A percentile compares a stretch with the other conserved stretches of the same genome.
These are phyloP conservation scores for Xylaria longipes DNA, from an alignment of 495 filamentous ascomycete genomes.

Conservation along the genomic window DNA sequence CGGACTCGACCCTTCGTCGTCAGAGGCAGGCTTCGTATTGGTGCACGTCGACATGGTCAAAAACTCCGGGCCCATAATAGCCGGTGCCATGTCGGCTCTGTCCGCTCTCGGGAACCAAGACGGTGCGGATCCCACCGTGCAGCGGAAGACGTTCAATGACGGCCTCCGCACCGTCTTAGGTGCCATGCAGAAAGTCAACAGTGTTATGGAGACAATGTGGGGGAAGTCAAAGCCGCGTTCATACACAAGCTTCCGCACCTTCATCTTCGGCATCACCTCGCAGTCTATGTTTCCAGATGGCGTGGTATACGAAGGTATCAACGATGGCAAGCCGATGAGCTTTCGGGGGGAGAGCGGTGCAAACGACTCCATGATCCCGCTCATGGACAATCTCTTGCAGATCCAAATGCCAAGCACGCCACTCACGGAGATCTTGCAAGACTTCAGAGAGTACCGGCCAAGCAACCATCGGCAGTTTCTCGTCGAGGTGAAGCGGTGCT, in stretches of 20 bases:
- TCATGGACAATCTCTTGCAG: constrained; percentile 81
- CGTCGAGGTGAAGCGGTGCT: constrained; percentile 65
- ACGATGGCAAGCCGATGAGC: constrained; percentile 66
- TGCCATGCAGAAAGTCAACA: constrained; percentile 74
- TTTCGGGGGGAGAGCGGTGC: constrained; percentile 91
- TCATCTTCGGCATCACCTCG: constrained; percentile 90
- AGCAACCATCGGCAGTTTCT: constrained; percentile 86
- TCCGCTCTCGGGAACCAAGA: constrained; percentile 57
- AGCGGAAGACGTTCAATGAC: constrained; percentile 65
- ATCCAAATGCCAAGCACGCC: constrained; percentile 84
- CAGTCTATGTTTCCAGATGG: constrained; percentile 93
- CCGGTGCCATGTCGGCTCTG: constrained; percentile 69
- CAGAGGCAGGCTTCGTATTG: constrained; percentile 88
- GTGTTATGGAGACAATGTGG: constrained; percentile 90
- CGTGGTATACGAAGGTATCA: constrained; percentile 84
- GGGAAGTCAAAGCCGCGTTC: constrained; percentile 74
- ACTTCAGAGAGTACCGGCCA: constrained; percentile 86
- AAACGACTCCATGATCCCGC: constrained; percentile 86
- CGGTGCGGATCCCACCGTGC: constrained; percentile 9
- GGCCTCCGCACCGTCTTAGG: constrained; percentile 66
- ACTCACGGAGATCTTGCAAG: constrained; percentile 80
- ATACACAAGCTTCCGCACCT: constrained; percentile 86
- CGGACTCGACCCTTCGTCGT: constrained; percentile 83
- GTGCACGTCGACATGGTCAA: constrained; percentile 83
- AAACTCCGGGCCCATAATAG: constrained; percentile 73